phyloP scores from a whole-genome alignment of 768 basidiomycete species.

The Podaxis sp. region DNA sequence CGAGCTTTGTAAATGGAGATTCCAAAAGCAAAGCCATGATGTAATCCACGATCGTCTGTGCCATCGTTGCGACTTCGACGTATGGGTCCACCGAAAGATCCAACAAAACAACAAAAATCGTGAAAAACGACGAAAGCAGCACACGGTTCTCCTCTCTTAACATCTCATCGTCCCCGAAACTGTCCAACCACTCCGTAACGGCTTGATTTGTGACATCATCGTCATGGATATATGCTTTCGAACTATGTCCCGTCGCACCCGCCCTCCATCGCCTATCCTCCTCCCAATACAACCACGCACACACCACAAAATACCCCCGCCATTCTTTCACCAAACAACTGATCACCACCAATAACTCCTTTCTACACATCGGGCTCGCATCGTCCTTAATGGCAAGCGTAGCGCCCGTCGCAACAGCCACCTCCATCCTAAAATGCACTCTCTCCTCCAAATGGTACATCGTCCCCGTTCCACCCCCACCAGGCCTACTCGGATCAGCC shows the following conservation, averaged over 20 bases:
- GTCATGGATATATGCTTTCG: constrained; percentile 35
- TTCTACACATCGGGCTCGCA: constrained; percentile 93
- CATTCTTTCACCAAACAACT: constrained; percentile 95
- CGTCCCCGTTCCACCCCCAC: constrained; percentile 84
- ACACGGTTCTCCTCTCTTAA: constrained; percentile 76
- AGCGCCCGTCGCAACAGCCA: constrained; percentile 86
- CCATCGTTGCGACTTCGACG: constrained; percentile 86
- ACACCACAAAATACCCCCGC: constrained; percentile 93
- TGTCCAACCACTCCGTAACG: constrained; percentile 74
- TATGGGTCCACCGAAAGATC: constrained; percentile 93
- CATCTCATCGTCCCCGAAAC: constrained; percentile 60
- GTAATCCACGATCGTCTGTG: constrained; percentile 90
- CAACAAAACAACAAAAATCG: constrained; percentile 82
- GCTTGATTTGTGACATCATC: constrained; percentile 75
- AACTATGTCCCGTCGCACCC: constrained; percentile 26
- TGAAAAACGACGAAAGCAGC: constrained; percentile 88
- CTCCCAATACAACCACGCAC: constrained; percentile 96
- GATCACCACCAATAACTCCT: constrained; percentile 87
- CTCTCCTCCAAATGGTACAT: constrained; percentile 73
- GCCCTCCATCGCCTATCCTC: constrained; percentile 70
- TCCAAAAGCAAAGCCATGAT: constrained; percentile 86
- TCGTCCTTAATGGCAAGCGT: constrained; percentile 89
- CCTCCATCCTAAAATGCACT: constrained; percentile 85
- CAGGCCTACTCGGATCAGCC: constrained; percentile 55
- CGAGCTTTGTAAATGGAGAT: constrained; percentile 78